A percentile compares a stretch with the other conserved stretches of the same genome.
Evolutionary conservation across 768 basidiomycete species (phyloP).

Genomic region (Pulveroboletus sp.): DNA sequence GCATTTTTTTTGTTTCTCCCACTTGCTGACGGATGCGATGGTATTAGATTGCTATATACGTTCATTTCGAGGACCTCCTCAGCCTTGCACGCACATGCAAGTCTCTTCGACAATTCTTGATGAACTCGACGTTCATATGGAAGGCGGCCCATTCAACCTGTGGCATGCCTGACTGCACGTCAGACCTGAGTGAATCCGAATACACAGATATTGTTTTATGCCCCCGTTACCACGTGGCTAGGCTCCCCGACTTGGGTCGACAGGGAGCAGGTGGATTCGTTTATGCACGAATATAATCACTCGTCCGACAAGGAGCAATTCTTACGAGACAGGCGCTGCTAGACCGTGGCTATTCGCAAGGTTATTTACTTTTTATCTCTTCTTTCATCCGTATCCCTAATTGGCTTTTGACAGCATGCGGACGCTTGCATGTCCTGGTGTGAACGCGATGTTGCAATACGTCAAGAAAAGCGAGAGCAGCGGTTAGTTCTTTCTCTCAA

Average conservation of each 20-base stretch:
- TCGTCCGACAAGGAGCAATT: neutral
- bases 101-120: conserved; percentile 33
- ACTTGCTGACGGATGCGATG: neutral
- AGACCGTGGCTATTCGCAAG: neutral
- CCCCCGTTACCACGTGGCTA: conserved; percentile 13
- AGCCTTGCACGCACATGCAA: conserved; percentile 37
- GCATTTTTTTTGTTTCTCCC: neutral
- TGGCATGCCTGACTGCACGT: conserved; percentile 38
- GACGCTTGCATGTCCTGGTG: neutral
- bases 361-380: neutral
- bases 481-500: neutral
- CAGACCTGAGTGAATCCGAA: conserved; percentile 39
- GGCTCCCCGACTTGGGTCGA: neutral
- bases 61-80: conserved; percentile 27
- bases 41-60: conserved; percentile 34
- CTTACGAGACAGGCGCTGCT: neutral
- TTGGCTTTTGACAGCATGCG: neutral
- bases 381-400: neutral
- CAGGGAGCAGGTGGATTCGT: neutral
- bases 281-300: neutral
- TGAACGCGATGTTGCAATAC: neutral
- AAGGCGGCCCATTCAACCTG: conserved; percentile 26
- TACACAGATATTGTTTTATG: conserved; percentile 38
- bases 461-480: neutral
- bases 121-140: conserved; percentile 27